A percentile compares a stretch with the other conserved stretches of the same genome.
Conservation (phyloP, 2,329 filamentous ascomycete genomes). For the Pseudogymnoascus sp. region DNA sequence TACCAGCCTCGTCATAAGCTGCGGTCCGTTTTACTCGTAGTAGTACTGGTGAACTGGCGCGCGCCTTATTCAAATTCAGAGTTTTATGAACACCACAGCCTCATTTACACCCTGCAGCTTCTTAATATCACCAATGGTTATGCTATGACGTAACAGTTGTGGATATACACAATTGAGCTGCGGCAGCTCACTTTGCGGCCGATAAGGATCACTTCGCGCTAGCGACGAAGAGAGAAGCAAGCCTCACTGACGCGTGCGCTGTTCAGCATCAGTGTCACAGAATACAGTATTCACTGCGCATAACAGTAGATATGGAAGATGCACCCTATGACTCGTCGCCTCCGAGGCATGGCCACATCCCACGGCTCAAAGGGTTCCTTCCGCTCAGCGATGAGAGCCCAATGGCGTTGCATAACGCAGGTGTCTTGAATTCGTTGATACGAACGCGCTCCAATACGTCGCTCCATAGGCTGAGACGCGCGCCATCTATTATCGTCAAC, state of each 20-base stretch:
- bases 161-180: not conserved
- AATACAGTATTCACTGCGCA: not conserved
- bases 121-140: not conserved
- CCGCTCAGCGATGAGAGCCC: constrained; percentile 26
- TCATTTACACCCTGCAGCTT: not conserved
- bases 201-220: constrained; percentile 5
- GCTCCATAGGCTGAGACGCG: constrained; percentile 16
- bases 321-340: constrained; percentile 17
- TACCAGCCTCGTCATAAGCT: constrained; percentile 3
- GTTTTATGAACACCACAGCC: constrained; percentile 4
- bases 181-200: not conserved
- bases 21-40: not conserved
- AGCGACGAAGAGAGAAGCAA: not conserved
- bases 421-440: constrained; percentile 27
- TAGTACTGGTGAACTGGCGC: not conserved
- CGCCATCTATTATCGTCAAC: not conserved
- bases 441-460: constrained; percentile 27
- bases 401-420: constrained; percentile 29
- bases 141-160: constrained; percentile 3
- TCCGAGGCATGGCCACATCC: constrained; percentile 21
- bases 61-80: not conserved
- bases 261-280: not conserved
- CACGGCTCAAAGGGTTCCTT: constrained; percentile 25
- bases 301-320: not conserved
- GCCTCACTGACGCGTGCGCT: constrained; percentile 2